Conservation (phyloP, 2,329 filamentous ascomycete species). For the Chlorencoelia australis region DNA sequence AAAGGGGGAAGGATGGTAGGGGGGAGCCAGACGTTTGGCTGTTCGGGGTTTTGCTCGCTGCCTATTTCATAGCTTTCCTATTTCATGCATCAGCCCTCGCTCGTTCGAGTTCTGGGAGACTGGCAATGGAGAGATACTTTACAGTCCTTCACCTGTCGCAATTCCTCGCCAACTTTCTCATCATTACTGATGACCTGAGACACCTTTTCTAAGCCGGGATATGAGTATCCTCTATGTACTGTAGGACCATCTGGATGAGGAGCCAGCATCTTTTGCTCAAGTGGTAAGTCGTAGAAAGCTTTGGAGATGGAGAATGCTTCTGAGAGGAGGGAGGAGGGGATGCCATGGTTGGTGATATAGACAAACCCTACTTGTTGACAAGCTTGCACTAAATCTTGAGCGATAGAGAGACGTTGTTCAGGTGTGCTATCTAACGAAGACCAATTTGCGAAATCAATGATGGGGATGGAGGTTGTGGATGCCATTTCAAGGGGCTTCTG, state of each 20-base stretch:
- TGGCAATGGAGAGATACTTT: slow-evolving; percentile 31
- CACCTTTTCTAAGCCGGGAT: slow-evolving; percentile 44
- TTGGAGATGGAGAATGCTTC: slow-evolving; percentile 36
- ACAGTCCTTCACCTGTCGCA: slow-evolving; percentile 38
- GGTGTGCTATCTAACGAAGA: slow-evolving; percentile 10
- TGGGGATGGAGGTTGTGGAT: slow-evolving; percentile 10
- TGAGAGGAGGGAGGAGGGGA: slow-evolving; percentile 30
- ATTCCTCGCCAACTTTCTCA: slow-evolving; percentile 31
- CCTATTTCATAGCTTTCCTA: slow-evolving; percentile 44
- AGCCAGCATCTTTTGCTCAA: slow-evolving; percentile 37
- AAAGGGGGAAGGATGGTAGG: slow-evolving; percentile 36
- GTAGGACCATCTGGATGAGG: slow-evolving; percentile 38
- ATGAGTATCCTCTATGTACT: slow-evolving; percentile 45
- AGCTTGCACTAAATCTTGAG: slow-evolving; percentile 32
- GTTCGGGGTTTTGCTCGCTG: slow-evolving; percentile 33
- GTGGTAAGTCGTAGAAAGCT: slow-evolving; percentile 34
- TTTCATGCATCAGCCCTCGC: neutral
- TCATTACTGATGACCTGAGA: slow-evolving; percentile 35
- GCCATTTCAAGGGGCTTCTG: no score
- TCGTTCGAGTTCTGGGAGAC: neutral
- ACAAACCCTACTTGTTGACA: slow-evolving; percentile 37
- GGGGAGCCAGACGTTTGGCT: slow-evolving; percentile 42
- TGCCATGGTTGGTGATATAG: slow-evolving; percentile 38
- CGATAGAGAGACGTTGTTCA: slow-evolving; percentile 25
- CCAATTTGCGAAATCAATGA: slow-evolving; percentile 20